Conservation (phyloP, 78 protist genomes). For the Dictyostelium citrinum region DNA sequence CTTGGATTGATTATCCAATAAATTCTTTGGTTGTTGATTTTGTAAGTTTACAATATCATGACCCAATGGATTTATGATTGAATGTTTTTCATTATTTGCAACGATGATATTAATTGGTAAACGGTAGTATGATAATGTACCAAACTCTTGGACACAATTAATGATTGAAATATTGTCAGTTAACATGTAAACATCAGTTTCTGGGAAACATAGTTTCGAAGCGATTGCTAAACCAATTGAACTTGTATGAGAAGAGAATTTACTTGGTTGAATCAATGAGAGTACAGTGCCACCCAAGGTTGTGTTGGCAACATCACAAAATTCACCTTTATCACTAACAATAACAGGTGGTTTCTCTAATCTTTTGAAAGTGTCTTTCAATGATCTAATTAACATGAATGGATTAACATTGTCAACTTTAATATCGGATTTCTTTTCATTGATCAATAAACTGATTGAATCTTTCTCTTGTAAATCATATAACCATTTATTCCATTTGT, state of each 20-base stretch:
- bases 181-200: not conserved
- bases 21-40: not conserved
- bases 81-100: constrained; percentile 3
- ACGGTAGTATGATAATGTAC: constrained; percentile 4
- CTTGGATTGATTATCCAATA: not conserved
- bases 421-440: not conserved
- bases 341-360: not conserved
- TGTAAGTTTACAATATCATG: not conserved
- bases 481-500: constrained; percentile 8
- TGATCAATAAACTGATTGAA: not conserved
- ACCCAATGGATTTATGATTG: not conserved
- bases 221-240: constrained; percentile 26
- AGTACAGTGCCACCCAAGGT: not conserved
- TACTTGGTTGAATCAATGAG: constrained; percentile 3
- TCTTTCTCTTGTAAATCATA: constrained; percentile 7
- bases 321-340: not conserved
- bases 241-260: not conserved
- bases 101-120: constrained; percentile 30
- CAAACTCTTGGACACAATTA: constrained; percentile 17
- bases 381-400: not conserved
- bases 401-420: constrained; percentile 21
- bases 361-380: not conserved
- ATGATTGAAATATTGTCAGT: not conserved
- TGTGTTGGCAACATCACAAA: not conserved
- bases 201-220: not conserved